Evolutionary conservation across 805 yeast genomes (phyloP).

Genomic region (Diddensiella santjacobensis): DNA sequence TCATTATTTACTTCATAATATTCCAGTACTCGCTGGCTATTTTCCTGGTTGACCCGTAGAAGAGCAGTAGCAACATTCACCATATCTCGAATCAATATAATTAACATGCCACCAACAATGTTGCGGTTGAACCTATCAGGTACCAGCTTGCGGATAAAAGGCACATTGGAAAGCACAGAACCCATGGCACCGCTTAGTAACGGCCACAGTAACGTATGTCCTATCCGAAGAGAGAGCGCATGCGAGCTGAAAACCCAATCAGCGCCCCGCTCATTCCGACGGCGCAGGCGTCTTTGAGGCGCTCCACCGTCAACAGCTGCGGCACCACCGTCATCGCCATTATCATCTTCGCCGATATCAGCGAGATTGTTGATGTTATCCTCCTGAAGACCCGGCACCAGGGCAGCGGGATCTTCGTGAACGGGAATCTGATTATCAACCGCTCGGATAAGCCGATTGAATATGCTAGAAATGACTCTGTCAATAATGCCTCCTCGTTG

Average conservation of each 20-base stretch:
- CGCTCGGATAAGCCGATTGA: not conserved
- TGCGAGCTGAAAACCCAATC: constrained; percentile 22
- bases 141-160: constrained; percentile 15
- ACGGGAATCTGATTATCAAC: constrained; percentile 3
- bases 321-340: not conserved
- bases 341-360: not conserved
- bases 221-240: constrained; percentile 15
- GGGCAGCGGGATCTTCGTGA: not conserved
- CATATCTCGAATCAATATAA: constrained; percentile 24
- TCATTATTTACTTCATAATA: constrained; percentile 14
- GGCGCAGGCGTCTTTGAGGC: not conserved
- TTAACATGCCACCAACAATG: constrained; percentile 24
- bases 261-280: constrained; percentile 5
- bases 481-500: constrained; percentile 3
- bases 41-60: constrained; percentile 17
- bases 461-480: not conserved
- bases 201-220: constrained; percentile 22
- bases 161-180: constrained; percentile 14
- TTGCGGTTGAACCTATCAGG: constrained; percentile 25
- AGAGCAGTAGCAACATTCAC: constrained; percentile 26
- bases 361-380: not conserved
- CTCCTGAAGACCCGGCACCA: not conserved
- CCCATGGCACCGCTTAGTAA: constrained; percentile 20
- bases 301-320: not conserved
- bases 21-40: constrained; percentile 18